A percentile compares a stretch with the other conserved stretches of the same genome.
phyloP scores from a whole-genome alignment of 2,329 filamentous ascomycete genomes.

The Fusarium redolens region DNA sequence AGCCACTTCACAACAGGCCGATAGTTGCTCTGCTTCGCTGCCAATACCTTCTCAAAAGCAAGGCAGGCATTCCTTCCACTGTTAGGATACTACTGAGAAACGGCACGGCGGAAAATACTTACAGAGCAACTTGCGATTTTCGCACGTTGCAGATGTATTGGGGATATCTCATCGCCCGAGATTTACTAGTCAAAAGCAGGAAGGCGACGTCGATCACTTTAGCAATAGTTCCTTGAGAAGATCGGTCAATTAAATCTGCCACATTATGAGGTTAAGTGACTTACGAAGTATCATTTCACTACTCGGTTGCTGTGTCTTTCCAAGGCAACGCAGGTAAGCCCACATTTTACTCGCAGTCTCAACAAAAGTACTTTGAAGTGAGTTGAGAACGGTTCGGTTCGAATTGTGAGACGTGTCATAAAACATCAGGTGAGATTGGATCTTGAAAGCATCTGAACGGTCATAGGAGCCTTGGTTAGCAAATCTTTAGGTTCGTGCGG shows the following conservation, averaged over 20 bases:
- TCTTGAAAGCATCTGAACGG: constrained; percentile 74
- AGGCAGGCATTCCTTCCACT: constrained; percentile 70
- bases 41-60: constrained; percentile 77
- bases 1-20: constrained; percentile 75
- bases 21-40: constrained; percentile 78
- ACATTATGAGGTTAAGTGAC: constrained; percentile 39
- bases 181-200: constrained; percentile 69
- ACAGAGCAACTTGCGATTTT: constrained; percentile 71
- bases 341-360: constrained; percentile 83
- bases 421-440: constrained; percentile 87
- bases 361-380: constrained; percentile 78
- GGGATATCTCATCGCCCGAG: constrained; percentile 57
- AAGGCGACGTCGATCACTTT: constrained; percentile 74
- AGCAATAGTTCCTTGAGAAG: constrained; percentile 67
- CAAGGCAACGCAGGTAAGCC: constrained; percentile 71
- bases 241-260: not conserved
- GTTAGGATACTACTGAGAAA: not conserved
- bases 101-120: constrained; percentile 48
- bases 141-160: constrained; percentile 70
- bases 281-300: constrained; percentile 71
- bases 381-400: constrained; percentile 73
- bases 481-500: not conserved
- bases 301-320: constrained; percentile 65
- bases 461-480: not conserved
- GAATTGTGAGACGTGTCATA: constrained; percentile 85